These are phyloP conservation scores for Metarhizium brunneum DNA, from an alignment of 2,329 filamentous ascomycete species.

Conservation along the genomic window DNA sequence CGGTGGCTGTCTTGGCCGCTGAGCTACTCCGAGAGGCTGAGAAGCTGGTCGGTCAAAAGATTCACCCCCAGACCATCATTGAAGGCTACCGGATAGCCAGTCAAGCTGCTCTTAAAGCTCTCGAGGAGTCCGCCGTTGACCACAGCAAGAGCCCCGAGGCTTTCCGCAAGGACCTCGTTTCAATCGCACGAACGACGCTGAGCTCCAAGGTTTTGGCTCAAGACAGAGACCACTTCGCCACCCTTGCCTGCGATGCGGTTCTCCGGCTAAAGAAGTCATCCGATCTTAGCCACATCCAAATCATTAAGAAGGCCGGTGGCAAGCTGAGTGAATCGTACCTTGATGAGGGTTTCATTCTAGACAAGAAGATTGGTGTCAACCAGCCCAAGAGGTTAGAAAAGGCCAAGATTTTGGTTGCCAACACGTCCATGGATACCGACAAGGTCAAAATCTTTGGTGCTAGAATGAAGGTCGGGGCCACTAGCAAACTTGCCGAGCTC, in stretches of 20 bases:
- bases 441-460: conserved; percentile 99
- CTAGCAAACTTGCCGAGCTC: conserved; percentile 92
- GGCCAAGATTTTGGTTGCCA: conserved; percentile 94
- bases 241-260: conserved; percentile 84
- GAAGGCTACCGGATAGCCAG: conserved; percentile 98
- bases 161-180: conserved; percentile 81
- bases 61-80: conserved; percentile 98
- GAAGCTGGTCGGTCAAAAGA: conserved; percentile 95
- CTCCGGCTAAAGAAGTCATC: conserved; percentile 81
- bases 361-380: conserved; percentile 99
- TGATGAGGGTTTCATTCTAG: conserved; percentile 95
- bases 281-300: conserved; percentile 95
- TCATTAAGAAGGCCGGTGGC: conserved; percentile 98
- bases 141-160: conserved; percentile 74
- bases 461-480: conserved; percentile 91
- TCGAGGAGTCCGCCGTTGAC: conserved; percentile 79
- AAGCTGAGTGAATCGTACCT: conserved; percentile 97
- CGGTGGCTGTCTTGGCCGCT: conserved; percentile 90
- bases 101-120: conserved; percentile 71
- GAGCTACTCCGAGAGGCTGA: conserved; percentile 94
- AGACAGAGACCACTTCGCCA: conserved; percentile 84
- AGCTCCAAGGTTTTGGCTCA: conserved; percentile 96
- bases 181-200: conserved; percentile 89
- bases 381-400: conserved; percentile 96
- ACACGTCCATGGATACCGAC: conserved; percentile 98